Base-by-base conservation (phyloP, 2,329 filamentous ascomycete genomes). In the Metarhizium robertsii region DNA sequence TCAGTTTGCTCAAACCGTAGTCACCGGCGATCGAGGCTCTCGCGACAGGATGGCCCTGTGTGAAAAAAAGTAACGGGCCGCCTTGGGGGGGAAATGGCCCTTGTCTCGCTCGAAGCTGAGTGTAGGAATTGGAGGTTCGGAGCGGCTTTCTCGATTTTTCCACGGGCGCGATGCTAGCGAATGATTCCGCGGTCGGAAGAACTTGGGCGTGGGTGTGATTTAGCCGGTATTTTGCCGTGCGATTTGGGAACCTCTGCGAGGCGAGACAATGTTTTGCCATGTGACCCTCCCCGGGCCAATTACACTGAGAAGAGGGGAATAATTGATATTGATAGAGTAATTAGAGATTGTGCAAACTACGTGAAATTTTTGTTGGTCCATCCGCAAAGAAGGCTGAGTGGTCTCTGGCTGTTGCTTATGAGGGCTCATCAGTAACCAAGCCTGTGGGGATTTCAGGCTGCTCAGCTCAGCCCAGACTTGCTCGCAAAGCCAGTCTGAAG, bases 121-220 rank as follows among this genome's bases (percentile, higher is more conserved):
- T 62, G 58, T 63, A 58, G 53, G 10, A 53, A 52, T 54, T 57
- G 59, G 55, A 18, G 10, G 52, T 42, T 49, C 45, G 64, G 47
- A 43, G 38, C 32, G 58, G 57, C 53, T 51, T 57, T 58, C 53
- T 62, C 49, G 59, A 61, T 63, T 67, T 69, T 67, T 65, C 43
- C 64, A 64, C 55, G 60, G 46, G 56, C 60, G 58, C 60, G 57
- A 45, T 38, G 55, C 54, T 61, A 58, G 60, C 59, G 60, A 59
- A 65, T 66, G 61, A 62, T 54, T 46, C 53, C 63, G 65, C 63
- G 58, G 61, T 64, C 62, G 62, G 62, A 67, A 65, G 63, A 57
- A 55, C 53, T 54, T 54, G 52, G 51, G 52, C 42, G 7, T 47
- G 46, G 32, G 6, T 10, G n/a, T 18, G 10, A 32, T 58, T 61